Conservation (phyloP, 2,329 filamentous ascomycete species). For the Penicillium sp. region DNA sequence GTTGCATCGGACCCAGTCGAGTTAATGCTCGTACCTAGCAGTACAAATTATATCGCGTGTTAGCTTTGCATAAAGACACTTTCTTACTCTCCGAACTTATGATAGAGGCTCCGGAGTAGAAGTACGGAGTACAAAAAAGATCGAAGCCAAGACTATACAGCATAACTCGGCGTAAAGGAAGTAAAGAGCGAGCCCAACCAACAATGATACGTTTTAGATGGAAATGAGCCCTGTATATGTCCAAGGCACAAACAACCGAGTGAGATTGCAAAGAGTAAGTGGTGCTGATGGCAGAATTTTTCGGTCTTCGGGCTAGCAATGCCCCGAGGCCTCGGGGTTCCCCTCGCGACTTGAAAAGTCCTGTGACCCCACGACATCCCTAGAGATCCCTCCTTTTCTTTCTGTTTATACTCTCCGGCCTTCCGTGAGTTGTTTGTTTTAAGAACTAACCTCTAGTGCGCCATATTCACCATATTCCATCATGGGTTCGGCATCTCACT, state of each 20-base stretch:
- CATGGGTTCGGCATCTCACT: constrained; percentile 32
- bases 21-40: too few species aligned
- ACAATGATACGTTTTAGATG: not conserved
- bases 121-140: not conserved
- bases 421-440: not conserved
- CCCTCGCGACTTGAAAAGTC: not conserved
- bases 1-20: not conserved
- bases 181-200: not conserved
- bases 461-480: constrained; percentile 7
- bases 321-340: constrained; percentile 21
- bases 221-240: not conserved
- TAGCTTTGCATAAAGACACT: not conserved
- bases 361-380: not conserved
- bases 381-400: not conserved
- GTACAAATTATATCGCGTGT: too few species aligned
- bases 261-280: not conserved
- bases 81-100: too few species aligned
- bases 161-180: not conserved
- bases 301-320: constrained; percentile 29
- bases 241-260: not conserved
- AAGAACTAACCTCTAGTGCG: not conserved
- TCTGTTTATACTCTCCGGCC: constrained; percentile 1
- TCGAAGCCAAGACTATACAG: not conserved
- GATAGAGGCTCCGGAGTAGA: not conserved
- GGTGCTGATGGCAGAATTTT: not conserved